Evolutionary conservation across 495 filamentous ascomycete species (phyloP), one percentile per base, ranked within the genome.

Genomic region (Amniculicola lignicola): DNA sequence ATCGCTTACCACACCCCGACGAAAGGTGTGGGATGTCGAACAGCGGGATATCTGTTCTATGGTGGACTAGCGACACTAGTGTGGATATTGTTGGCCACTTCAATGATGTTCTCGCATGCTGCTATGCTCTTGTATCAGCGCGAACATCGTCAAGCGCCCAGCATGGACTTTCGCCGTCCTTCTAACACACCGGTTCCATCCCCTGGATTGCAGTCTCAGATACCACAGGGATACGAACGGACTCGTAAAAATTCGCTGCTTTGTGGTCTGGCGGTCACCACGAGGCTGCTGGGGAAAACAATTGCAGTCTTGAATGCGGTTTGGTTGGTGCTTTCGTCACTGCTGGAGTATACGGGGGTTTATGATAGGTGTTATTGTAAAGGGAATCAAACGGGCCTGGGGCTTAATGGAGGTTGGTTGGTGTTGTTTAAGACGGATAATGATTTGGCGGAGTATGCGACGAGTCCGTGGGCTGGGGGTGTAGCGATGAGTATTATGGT

Each of bases 1-100:
- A 61, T 65, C 27, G 57, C 52, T 0, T 65, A 65, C 43, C 42
- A 48, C 24, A 61, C 62, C 7, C 62, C 62, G 5, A 61, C 62
- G 5, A 53, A 35, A 18, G 62, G 57, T 18, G 25, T 65, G 4
- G 62, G 57, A 4, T 65, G 62, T 38, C 19, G 47, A 16, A 57
- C 51, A 2, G 57, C 35, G 3, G 36, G 45, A 3, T 61, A 61
- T 43, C 4, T 61, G 1, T 4, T 65, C 0, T 65, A 65, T 37
- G 62, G 52, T 1, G 57, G n/a, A 21, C 25, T 57, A 21, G 62
- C 51, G 14, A 57, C 62, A 16, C 3, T 44, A 6, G 29, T 45
- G 12, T 65, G 62, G 62, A 28, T 65, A 6, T 31, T 61, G 2
- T 37, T 65, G 6, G 31, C 39, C 14, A 38, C 40, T 1, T 61